phyloP scores from a whole-genome alignment of 148 eudicot species.

The Silene uniflora region DNA sequence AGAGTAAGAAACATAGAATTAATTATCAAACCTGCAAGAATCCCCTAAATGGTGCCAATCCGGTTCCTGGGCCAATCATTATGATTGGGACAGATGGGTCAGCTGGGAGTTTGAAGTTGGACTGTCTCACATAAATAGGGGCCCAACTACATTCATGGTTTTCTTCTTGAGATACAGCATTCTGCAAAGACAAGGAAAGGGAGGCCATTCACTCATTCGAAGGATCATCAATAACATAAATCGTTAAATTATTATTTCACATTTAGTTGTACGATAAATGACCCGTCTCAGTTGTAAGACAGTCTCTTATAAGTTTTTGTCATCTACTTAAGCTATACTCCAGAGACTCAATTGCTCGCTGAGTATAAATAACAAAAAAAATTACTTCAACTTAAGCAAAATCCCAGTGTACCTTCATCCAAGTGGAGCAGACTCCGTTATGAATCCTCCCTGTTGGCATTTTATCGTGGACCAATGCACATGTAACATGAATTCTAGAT shows the following conservation, averaged over 20 bases:
- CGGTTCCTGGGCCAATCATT: constrained; percentile 99
- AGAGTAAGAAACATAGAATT: neutral
- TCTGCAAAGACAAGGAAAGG: constrained; percentile 45
- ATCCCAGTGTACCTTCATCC: constrained; percentile 80
- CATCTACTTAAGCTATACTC: neutral
- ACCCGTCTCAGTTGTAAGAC: neutral
- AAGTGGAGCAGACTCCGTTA: constrained; percentile 94
- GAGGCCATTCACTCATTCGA: neutral
- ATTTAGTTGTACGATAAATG: neutral
- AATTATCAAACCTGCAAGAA: constrained; percentile 68
- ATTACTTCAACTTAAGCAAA: neutral
- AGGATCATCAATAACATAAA: neutral
- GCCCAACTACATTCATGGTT: constrained; percentile 68
- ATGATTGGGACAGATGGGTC: constrained; percentile 70
- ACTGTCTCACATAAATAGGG: constrained; percentile 80
- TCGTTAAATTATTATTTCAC: neutral
- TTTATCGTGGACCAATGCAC: constrained; percentile 78
- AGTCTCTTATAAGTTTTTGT: neutral
- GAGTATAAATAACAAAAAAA: neutral
- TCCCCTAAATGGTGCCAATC: constrained; percentile 97
- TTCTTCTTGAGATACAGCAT: constrained; percentile 60
- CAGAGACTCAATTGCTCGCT: neutral
- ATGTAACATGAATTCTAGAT: constrained; percentile 84
- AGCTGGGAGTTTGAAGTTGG: constrained; percentile 86
- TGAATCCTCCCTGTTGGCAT: constrained; percentile 85